Evolutionary conservation across 2,329 filamentous ascomycete genomes (phyloP).

Genomic region (Lachnellula willkommii): DNA sequence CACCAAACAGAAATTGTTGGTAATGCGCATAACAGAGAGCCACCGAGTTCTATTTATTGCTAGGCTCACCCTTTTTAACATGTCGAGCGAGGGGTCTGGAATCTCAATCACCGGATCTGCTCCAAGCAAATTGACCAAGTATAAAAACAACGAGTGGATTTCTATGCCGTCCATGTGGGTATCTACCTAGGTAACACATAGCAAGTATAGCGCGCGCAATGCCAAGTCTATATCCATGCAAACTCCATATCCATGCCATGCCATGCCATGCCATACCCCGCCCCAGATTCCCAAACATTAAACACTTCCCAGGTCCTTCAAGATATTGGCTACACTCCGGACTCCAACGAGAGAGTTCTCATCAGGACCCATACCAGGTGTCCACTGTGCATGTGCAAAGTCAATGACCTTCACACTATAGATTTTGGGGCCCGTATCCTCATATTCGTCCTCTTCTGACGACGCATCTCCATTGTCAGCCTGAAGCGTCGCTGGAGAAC

Average conservation of each 20-base stretch:
- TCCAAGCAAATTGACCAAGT: too few relatives aligned
- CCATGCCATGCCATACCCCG: constrained; percentile 1
- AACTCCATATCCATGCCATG: constrained; percentile 9
- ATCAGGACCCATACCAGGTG: constrained; percentile 75
- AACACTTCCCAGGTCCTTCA: constrained; percentile 46
- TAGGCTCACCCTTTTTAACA: too few relatives aligned
- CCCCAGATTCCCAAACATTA: not conserved
- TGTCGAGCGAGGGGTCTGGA: too few relatives aligned
- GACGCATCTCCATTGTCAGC: constrained; percentile 29
- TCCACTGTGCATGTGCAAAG: constrained; percentile 86
- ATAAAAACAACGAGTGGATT: constrained; percentile 19
- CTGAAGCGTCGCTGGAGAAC: constrained; percentile 22
- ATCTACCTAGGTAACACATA: constrained; percentile 19
- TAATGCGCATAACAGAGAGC: too few relatives aligned
- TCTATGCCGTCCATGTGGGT: constrained; percentile 16
- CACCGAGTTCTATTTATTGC: too few relatives aligned
- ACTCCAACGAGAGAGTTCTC: constrained; percentile 76
- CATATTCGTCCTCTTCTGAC: constrained; percentile 46
- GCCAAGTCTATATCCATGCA: constrained; percentile 4
- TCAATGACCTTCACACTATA: constrained; percentile 86
- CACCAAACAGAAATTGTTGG: too few relatives aligned
- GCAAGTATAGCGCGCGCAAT: constrained; percentile 4
- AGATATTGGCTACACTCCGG: constrained; percentile 63
- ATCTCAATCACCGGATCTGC: too few relatives aligned
- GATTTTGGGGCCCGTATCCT: constrained; percentile 56